Base-by-base conservation (phyloP, 2,329 filamentous ascomycete species). In the Coniochaeta sp. region DNA sequence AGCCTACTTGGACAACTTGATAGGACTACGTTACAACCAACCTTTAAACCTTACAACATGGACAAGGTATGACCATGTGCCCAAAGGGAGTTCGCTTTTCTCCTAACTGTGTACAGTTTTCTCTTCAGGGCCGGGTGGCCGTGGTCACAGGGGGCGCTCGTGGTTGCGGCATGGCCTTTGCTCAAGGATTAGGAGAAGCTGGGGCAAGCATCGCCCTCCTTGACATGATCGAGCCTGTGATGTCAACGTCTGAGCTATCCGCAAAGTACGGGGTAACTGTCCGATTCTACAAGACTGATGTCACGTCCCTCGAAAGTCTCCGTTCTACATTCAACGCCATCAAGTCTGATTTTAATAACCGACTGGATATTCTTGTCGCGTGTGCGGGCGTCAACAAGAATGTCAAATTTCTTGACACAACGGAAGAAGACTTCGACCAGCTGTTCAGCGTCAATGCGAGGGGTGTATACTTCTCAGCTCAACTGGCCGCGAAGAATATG, bases 401-500 rank as follows among this genome's bases (percentile, higher is more conserved):
- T 58, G 62, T 77, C 0, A 65, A 68, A 1, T 79, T 80, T 61
- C 71, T 80, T 0, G 76, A 79, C 2, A 79, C 75, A 12, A 71
- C 71, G 1, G 74, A 73, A 65, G 71, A 73, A 30, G 74, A 76
- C 14, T 74, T 77, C 62, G 71, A 75, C 55, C 71, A 73, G 30
- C 66, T 81, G 16, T 65, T 77, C 2, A 67, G 66, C 0, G 74
- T 80, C 58, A 81, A 81, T 59, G 72, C 76, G 40, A 68, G 74
- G 38, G 78, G 77, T 0, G 68, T 75, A 1, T 79, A 76, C 62
- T 79, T 76, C 62, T 75, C 72, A 4, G 79, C 80, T 0, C 77
- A 82, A 63, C 64, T 79, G 9, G 79, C 78, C 1, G 79, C 79
- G 0, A 74, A 76, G 60, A 74, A 77, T 30, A 83, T 84, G 76